These are phyloP conservation scores for Lachancea fermentati DNA, from an alignment of 805 yeast species.

Conservation along the genomic window DNA sequence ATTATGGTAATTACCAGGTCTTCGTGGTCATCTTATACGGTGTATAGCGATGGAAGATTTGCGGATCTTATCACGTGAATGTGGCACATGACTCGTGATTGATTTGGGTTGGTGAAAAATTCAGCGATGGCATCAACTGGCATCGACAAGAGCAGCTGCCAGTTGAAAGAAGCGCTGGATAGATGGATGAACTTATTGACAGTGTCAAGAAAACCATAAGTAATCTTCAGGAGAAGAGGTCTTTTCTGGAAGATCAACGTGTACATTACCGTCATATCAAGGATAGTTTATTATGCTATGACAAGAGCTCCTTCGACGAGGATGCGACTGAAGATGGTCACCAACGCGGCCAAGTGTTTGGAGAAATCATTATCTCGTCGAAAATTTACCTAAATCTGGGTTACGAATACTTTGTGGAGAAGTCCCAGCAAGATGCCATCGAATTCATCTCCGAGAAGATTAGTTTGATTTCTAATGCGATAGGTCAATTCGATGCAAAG, in stretches of 20 bases:
- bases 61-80: too few relatives aligned
- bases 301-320: slow-evolving; percentile 3
- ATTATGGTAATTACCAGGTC: too few relatives aligned
- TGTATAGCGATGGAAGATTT: too few relatives aligned
- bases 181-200: slow-evolving; percentile 14
- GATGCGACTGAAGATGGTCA: slow-evolving; percentile 8
- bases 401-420: slow-evolving; percentile 31
- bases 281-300: slow-evolving; percentile 9
- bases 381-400: slow-evolving; percentile 28
- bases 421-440: slow-evolving; percentile 19
- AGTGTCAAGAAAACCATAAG: slow-evolving; percentile 21
- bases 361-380: slow-evolving; percentile 25
- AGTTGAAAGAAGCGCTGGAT: background rate
- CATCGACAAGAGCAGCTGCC: too few relatives aligned
- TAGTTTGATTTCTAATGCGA: slow-evolving; percentile 33
- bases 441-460: slow-evolving; percentile 23
- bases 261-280: slow-evolving; percentile 21
- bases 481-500: slow-evolving; percentile 36
- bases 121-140: too few relatives aligned
- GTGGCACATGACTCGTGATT: too few relatives aligned
- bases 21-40: too few relatives aligned
- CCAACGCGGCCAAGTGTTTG: slow-evolving; percentile 22
- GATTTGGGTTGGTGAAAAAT: too few relatives aligned
- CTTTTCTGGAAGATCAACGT: slow-evolving; percentile 26
- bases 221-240: slow-evolving; percentile 20